Conservation (phyloP, 805 yeast genomes). For the Kuraishia floccosa region DNA sequence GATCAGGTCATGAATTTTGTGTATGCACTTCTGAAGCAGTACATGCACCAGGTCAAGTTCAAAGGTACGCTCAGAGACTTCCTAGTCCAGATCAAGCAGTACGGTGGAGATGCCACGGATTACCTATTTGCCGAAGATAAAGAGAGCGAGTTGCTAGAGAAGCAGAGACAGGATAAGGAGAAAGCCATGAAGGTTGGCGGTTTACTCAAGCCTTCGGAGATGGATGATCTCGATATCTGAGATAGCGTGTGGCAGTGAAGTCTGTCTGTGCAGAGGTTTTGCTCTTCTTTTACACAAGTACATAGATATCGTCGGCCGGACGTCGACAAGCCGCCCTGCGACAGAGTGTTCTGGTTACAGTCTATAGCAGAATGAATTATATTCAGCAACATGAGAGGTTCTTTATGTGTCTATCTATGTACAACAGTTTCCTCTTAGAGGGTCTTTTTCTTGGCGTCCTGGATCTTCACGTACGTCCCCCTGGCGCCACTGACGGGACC, state of each 20-base stretch:
- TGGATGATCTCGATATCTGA: too few species aligned
- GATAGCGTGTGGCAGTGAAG: too few species aligned
- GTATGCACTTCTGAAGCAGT: conserved; percentile 61
- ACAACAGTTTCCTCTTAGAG: conserved; percentile 2
- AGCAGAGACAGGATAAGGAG: conserved; percentile 60
- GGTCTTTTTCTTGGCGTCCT: conserved; percentile 58
- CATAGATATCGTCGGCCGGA: background rate
- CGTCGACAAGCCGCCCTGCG: background rate
- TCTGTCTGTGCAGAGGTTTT: background rate
- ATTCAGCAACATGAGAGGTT: too few species aligned
- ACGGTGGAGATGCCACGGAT: conserved; percentile 92
- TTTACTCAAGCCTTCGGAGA: conserved; percentile 84
- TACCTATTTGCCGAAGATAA: conserved; percentile 91
- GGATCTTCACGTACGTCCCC: conserved; percentile 60
- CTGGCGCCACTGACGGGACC: conserved; percentile 91
- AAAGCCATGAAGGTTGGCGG: conserved; percentile 87
- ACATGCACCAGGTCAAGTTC: conserved; percentile 66
- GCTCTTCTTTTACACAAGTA: background rate
- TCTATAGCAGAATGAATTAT: too few species aligned
- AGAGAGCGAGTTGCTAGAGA: conserved; percentile 64
- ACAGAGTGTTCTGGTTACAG: too few species aligned
- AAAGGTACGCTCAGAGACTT: conserved; percentile 86
- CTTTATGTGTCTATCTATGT: background rate
- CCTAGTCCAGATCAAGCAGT: conserved; percentile 90
- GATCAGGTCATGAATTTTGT: conserved; percentile 79